Evolutionary conservation across 78 protist species (phyloP).

Genomic region (Emiliania huxleyi): DNA sequence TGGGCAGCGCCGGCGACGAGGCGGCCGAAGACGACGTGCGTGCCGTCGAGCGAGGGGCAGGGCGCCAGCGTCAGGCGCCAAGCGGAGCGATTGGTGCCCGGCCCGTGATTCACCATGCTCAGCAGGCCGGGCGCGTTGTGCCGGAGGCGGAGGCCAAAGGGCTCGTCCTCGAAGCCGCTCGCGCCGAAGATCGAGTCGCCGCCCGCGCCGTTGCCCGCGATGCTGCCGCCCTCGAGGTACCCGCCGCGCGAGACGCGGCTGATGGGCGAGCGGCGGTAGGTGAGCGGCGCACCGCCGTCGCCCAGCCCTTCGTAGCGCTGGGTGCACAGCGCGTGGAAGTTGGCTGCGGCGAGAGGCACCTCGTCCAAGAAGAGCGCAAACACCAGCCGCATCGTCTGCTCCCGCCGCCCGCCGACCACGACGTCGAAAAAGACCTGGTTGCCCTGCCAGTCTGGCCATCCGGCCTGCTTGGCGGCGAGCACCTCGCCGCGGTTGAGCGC

Average conservation of each 20-base stretch:
- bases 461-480: background rate
- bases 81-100: constrained; percentile 58
- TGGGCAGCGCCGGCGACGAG: constrained; percentile 5
- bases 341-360: constrained; percentile 15
- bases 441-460: background rate
- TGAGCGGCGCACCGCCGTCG: background rate
- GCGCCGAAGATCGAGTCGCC: background rate
- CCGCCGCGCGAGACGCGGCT: background rate
- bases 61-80: constrained; percentile 84
- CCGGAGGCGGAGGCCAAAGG: background rate
- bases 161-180: constrained; percentile 5
- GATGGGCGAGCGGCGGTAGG: background rate
- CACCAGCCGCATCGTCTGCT: background rate
- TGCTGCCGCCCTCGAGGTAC: background rate
- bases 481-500: background rate
- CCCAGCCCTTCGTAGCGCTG: background rate
- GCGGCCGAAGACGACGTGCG: constrained; percentile 85
- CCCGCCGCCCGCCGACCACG: background rate
- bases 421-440: background rate
- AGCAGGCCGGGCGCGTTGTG: background rate
- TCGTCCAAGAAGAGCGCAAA: background rate
- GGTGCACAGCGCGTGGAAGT: background rate
- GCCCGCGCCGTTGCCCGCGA: background rate
- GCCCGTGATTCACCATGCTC: background rate
- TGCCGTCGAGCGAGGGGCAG: constrained; percentile 9